Conservation (phyloP, 768 basidiomycete genomes). For the Lactarius evosmus region DNA sequence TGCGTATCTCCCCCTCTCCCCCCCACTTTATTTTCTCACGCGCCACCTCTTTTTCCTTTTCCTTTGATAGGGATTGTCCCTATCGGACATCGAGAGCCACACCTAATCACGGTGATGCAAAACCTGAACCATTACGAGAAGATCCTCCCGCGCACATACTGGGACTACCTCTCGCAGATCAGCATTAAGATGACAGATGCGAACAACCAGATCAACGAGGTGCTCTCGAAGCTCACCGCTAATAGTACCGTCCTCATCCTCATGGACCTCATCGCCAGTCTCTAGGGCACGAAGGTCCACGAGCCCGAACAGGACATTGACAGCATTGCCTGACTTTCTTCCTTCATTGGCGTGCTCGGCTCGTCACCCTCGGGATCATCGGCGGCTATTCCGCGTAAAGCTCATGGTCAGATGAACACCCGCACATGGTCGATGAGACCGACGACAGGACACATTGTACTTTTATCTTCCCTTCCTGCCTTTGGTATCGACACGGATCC, state of each 20-base stretch:
- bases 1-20: constrained; percentile 44
- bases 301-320: constrained; percentile 80
- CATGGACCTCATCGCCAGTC: constrained; percentile 94
- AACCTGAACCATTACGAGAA: constrained; percentile 99
- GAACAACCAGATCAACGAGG: constrained; percentile 99
- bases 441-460: too few relatives aligned
- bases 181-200: constrained; percentile 99
- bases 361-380: constrained; percentile 73
- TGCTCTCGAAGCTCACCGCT: constrained; percentile 93
- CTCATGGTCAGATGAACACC: constrained; percentile 51
- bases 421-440: too few relatives aligned
- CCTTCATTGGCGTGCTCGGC: constrained; percentile 79
- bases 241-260: constrained; percentile 96
- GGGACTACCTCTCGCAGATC: constrained; percentile 98
- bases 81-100: constrained; percentile 98
- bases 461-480: background rate
- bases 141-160: constrained; percentile 96
- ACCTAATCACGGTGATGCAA: constrained; percentile 99
- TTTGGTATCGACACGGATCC: background rate
- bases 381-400: constrained; percentile 78
- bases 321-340: constrained; percentile 79
- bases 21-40: background rate
- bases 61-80: constrained; percentile 74
- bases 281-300: constrained; percentile 99
- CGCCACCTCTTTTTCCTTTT: background rate